Base-by-base conservation (phyloP, 352 stramenopile genomes). In the Pythium insidiosum region DNA sequence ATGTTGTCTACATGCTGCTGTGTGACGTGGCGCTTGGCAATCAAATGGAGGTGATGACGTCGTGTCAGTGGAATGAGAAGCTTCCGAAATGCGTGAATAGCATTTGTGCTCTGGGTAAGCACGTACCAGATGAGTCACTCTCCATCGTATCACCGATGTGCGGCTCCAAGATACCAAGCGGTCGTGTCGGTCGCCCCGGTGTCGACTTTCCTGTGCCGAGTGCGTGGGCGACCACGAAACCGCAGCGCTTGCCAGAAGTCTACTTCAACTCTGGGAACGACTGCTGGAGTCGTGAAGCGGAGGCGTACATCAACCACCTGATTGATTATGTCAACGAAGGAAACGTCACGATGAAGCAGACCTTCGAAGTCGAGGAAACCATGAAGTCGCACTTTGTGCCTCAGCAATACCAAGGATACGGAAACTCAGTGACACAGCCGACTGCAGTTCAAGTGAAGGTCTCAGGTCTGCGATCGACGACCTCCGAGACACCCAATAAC, bases 1-100 rank as follows among this genome's bases (percentile, higher is more conserved):
- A 72, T 5, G 70, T 86, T 0, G 61, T 73, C 49, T 90, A 87
- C 48, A 68, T 90, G 56, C 59, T 91, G 13, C 44, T 84, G 12
- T 91, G 78, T 31, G 70, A 91, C 38, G 78, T 91, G 4, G 51
- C 73, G n/a, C 29, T 79, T 5, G 78, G 78, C 9, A 52, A 63
- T 1, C 46, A 68, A 0, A 73, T 60, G 6, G 50, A 77, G 24
- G 31, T 82, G 9, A 53, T 29, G 11, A 41, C 10, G 15, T 55
- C 6, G 60, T 47, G 12, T 58, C 51, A 6, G 6, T 39, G 6
- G 18, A 39, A 39, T 39, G 11, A 39, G 12, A n/a, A n/a, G n/a
- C n/a, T n/a, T n/a, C n/a, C n/a, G n/a, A n/a, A n/a, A n/a, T n/a
- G 40, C 13, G 37, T 52, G 11, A 22, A 58, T 20, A 63, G 55